Conservation (phyloP, 306 rosid species). For the Lagenaria siceraria region DNA sequence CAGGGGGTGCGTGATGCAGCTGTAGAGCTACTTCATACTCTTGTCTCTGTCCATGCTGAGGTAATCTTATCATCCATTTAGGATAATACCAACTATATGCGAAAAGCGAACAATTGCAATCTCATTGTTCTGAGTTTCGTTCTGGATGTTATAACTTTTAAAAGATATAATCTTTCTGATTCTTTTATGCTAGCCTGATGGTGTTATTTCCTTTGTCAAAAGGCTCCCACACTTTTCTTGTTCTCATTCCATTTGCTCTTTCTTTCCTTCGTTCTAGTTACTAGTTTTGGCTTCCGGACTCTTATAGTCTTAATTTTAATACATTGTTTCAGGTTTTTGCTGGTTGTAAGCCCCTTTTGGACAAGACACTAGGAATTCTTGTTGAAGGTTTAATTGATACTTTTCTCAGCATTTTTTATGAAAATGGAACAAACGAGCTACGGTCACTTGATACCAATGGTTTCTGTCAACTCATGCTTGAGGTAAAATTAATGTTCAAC, state of each 20-base stretch:
- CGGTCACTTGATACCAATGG: slow-evolving; percentile 74
- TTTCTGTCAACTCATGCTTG: slow-evolving; percentile 96
- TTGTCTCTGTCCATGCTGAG: slow-evolving; percentile 98
- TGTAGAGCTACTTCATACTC: slow-evolving; percentile 85
- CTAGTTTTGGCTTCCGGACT: background rate
- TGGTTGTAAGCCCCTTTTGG: slow-evolving; percentile 87
- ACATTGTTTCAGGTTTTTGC: slow-evolving; percentile 57
- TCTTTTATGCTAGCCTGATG: background rate
- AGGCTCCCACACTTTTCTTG: background rate
- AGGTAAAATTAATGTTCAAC: slow-evolving; percentile 39
- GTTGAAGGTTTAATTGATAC: slow-evolving; percentile 98
- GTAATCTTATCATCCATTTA: slow-evolving; percentile 28
- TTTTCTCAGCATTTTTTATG: slow-evolving; percentile 78
- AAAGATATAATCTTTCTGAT: background rate
- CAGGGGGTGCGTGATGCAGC: slow-evolving; percentile 98
- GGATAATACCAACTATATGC: background rate
- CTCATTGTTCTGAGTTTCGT: background rate
- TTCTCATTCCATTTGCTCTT: background rate
- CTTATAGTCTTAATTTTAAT: background rate
- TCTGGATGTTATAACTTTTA: background rate
- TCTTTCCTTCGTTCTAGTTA: background rate
- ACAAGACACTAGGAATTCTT: slow-evolving; percentile 92
- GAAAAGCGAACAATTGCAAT: background rate
- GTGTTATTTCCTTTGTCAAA: background rate
- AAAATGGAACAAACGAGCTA: slow-evolving; percentile 56